These are phyloP conservation scores for Chlamydomonas sphaeroides DNA, from an alignment of 139 green algal genomes.

Conservation along the genomic window DNA sequence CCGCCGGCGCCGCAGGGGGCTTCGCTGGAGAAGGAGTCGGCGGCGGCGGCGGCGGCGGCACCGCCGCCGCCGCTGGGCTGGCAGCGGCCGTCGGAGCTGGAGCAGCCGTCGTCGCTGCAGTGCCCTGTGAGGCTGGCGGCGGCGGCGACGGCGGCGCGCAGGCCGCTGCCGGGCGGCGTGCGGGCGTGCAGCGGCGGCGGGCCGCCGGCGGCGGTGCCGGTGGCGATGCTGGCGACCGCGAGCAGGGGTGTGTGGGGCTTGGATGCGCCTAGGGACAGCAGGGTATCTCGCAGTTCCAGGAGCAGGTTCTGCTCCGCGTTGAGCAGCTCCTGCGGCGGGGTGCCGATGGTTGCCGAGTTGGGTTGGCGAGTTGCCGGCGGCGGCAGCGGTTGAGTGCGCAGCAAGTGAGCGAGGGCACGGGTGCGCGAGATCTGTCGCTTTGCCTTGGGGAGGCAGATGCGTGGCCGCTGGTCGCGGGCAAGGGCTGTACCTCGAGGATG, in stretches of 20 bases:
- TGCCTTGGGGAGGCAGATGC: no score
- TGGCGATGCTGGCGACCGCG: not conserved
- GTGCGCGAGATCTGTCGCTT: no score
- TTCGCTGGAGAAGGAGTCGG: not conserved
- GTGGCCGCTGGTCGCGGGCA: no score
- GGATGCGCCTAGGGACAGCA: not conserved
- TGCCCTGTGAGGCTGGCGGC: not conserved
- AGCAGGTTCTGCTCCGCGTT: not conserved
- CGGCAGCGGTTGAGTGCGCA: no score
- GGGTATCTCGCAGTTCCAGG: not conserved
- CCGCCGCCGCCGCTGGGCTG: no score
- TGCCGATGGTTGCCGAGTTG: no score
- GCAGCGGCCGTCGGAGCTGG: not conserved
- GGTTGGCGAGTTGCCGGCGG: no score
- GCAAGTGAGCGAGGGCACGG: no score
- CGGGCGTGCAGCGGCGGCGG: no score
- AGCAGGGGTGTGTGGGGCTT: not conserved
- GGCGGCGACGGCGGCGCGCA: not conserved
- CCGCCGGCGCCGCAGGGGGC: not conserved
- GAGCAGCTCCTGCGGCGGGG: not conserved
- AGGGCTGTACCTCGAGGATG: not conserved
- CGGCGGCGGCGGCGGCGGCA: no score
- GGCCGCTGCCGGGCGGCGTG: not conserved
- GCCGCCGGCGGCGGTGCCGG: not conserved
- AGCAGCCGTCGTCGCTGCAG: not conserved